Evolutionary conservation across 2,329 filamentous ascomycete genomes (phyloP), one percentile per base, ranked within the genome.

Genomic region (Fusarium sp.): DNA sequence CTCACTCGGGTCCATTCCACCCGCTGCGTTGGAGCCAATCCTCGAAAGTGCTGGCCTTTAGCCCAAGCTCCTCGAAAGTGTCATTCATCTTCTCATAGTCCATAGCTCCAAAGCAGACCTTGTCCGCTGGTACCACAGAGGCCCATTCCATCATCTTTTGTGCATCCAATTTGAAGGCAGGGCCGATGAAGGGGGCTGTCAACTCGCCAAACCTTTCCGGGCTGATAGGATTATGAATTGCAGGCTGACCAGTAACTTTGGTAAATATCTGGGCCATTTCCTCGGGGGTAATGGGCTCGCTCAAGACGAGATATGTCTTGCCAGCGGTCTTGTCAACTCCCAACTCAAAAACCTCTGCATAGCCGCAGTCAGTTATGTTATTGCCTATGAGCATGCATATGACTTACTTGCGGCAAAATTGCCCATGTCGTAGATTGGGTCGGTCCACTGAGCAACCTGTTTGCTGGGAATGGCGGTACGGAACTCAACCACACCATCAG

Each of bases 111-210:
- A 20, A 55, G 19, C 52, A 55, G 0, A 39, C 28, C 5, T 40
- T 55, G 2, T 55, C 19, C 3, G 32, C 11, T 5, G 52, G 43
- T 1, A n/a, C 22, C 1, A 32, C 2, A 13, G 52, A 15, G 13
- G 43, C 52, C 33, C 32, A 55, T 7, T 55, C 32, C 52, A 55
- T 55, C 43, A 55, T 55, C 10, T 55, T 35, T 2, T 11, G 35
- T 2, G 13, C 19, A 39, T 55, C 52, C 4, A 30, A 20, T 7
- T 40, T 30, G 6, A 55, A 55, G 4, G 24, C 52, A 3, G 43
- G 43, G 2, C 43, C 52, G 3, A 48, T 24, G 3, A 32, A 20
- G 6, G 1, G 19, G 2, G 33, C 10, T 6, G 43, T 13, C 26
- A 39, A 7, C 6, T 55, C 26, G 1, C 52, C 52, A 14, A 48